Base-by-base conservation (phyloP, 192 early-diverging fungal species). In the Coemansia sp. region DNA sequence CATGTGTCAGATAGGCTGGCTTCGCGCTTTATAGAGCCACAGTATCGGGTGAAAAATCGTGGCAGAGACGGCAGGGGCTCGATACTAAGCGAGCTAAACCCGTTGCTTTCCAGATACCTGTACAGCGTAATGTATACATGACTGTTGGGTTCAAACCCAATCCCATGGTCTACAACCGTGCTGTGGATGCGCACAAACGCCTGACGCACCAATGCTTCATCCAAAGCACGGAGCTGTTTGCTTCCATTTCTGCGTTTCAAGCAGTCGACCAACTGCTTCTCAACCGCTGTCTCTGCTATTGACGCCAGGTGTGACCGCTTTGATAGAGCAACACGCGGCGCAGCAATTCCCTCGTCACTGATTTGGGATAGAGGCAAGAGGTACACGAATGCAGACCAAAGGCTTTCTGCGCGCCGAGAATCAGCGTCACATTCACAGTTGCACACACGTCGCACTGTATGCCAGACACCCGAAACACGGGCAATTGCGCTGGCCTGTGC, bases 21-120 rank as follows among this genome's bases (percentile, higher is more conserved):
- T 13, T 23, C 48, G 22, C 30, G 55, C 13, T 42, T 50, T 22
- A 80, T 55, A 11, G 1, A 0, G 15, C 67, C 68, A 1, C 61
- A 30, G 37, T 80, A 80, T 10, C 77, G 71, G n/a, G 72, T 80
- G 30, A 80, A 80, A 38, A 80, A 80, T 15, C 77, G 67, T 7
- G 77, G 77, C 29, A 80, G 61, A 30, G 77, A 66, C 15, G 77
- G 77, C 4, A 68, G 64, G 23, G 77, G 77, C 65, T 80, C 77
- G 34, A 80, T 80, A 25, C 48, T 60, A 23, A 80, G 68, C 34
- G 77, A 74, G 2, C 68, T 48, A 25, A 80, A 80, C 29, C 52
- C 44, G 11, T 50, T 64, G 27, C 47, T 52, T 55, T 80, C 77
- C 11, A 80, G 37, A 37, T 48, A 62, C 54, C 72, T 68, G 31